Conservation (phyloP, 768 basidiomycete species). For the Phanerochaete sordida region DNA sequence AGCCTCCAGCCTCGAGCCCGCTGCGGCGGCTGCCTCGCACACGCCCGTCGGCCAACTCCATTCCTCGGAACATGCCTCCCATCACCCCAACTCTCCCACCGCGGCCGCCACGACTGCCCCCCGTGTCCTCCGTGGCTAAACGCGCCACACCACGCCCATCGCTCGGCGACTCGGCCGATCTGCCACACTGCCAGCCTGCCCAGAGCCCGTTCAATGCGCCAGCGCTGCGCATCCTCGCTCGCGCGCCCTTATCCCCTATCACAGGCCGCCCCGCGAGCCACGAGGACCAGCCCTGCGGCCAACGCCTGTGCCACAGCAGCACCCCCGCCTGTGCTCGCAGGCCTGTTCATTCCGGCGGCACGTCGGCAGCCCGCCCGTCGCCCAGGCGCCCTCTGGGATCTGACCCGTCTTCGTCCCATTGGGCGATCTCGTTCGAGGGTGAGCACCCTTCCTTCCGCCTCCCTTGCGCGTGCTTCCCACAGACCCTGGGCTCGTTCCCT, state of each 20-base stretch:
- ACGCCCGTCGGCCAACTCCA: neutral
- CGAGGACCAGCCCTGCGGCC: too few species aligned
- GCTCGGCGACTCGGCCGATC: neutral
- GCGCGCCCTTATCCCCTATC: neutral
- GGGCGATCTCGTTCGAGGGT: constrained; percentile 13
- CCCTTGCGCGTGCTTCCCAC: neutral
- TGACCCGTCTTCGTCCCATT: constrained; percentile 8
- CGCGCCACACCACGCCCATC: constrained; percentile 1
- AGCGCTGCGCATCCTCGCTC: neutral
- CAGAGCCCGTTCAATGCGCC: neutral
- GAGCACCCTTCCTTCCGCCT: neutral
- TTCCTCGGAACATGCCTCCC: neutral
- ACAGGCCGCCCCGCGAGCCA: neutral
- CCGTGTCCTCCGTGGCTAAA: neutral
- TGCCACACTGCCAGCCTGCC: neutral
- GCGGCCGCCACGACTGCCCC: neutral
- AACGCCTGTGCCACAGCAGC: neutral
- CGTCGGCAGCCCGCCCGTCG: neutral
- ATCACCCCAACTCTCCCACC: too few species aligned
- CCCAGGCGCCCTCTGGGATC: neutral
- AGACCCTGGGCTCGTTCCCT: constrained; percentile 9
- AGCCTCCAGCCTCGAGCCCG: too few species aligned
- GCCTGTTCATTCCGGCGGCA: neutral
- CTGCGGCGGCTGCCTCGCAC: too few species aligned
- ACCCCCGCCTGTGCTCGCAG: neutral